Conservation (phyloP, 2,329 filamentous ascomycete genomes). For the Paramyrothecium roridum region DNA sequence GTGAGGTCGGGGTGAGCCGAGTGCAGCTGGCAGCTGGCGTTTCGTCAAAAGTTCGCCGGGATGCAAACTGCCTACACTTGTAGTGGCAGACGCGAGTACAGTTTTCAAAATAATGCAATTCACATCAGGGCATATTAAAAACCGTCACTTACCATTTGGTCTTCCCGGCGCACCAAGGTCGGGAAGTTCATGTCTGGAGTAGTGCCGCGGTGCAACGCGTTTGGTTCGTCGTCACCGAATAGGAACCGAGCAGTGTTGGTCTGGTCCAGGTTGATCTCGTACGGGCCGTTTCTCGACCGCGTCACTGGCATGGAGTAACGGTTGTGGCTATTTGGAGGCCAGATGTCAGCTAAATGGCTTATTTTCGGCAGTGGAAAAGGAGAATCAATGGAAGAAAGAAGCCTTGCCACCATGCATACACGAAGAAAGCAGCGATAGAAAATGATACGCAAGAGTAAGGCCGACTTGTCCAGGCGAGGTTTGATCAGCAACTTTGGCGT, state of each 20-base stretch:
- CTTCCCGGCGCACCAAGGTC: conserved; percentile 68
- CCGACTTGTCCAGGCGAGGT: too few species aligned
- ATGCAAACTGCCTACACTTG: not conserved
- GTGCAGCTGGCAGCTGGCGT: not conserved
- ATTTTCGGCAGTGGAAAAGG: too few species aligned
- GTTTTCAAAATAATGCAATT: too few species aligned
- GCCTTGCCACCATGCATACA: too few species aligned
- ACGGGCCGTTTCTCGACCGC: conserved; percentile 62
- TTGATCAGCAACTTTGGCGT: too few species aligned
- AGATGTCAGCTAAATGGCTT: not conserved
- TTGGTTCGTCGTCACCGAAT: conserved; percentile 72
- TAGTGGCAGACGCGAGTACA: too few species aligned
- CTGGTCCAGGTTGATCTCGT: conserved; percentile 70
- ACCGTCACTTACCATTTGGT: conserved; percentile 47
- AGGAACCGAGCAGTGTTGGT: conserved; percentile 84
- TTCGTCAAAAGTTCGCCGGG: not conserved
- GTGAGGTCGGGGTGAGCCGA: not conserved
- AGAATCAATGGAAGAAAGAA: too few species aligned
- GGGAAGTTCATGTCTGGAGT: conserved; percentile 83
- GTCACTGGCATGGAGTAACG: conserved; percentile 93
- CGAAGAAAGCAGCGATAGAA: too few species aligned
- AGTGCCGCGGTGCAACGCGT: conserved; percentile 46
- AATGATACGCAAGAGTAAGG: too few species aligned
- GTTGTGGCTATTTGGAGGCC: conserved; percentile 60
- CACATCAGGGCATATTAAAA: conserved; percentile 2